Evolutionary conservation across 2,329 filamentous ascomycete genomes (phyloP), one percentile per base, ranked within the genome.

Genomic region (Paradendryphiella salina): DNA sequence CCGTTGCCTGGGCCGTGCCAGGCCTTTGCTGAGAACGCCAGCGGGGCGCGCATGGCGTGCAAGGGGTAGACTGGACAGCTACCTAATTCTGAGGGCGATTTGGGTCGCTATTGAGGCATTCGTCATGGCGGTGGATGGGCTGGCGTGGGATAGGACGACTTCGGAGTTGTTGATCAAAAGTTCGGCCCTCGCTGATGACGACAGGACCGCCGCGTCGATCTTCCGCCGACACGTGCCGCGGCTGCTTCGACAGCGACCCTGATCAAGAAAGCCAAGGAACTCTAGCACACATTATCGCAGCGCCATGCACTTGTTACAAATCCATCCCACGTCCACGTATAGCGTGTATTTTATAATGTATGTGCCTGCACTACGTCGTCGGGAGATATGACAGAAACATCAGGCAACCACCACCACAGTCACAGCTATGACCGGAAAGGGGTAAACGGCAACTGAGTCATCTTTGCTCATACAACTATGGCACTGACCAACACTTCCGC

Each of bases 1-100:
- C 68, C 69, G 59, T 65, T 71, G 7, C 67, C 69, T 32, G 64
- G 57, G 44, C 66, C 64, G 37, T 67, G 60, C 67, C 69, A 72
- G 62, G 67, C 68, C 61, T 67, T 71, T 48, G 61, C 61, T 36
- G 64, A 61, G 54, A 66, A 57, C 35, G 59, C 56, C 41, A 65
- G 57, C 52, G 65, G 60, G 56, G 64, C 61, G 64, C 70, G 70
- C 72, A 74, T 74, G 50, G 65, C 67, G 61, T 40, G 44, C 45
- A 39, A 47, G 8, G 44, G 57, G 60, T 48, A 63, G 59, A 62
- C 56, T 39, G 51, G 29, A 15, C 28, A 33, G 63, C 64, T 69
- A 69, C 66, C 66, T 58, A 36, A 43, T 46, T 34, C 14, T 50
- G 28, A 42, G 44, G 46, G 28, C 58, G 50, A 37, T 49, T 54